phyloP scores from a whole-genome alignment of 352 stramenopile species.

The Globisporangium okanoganense region DNA sequence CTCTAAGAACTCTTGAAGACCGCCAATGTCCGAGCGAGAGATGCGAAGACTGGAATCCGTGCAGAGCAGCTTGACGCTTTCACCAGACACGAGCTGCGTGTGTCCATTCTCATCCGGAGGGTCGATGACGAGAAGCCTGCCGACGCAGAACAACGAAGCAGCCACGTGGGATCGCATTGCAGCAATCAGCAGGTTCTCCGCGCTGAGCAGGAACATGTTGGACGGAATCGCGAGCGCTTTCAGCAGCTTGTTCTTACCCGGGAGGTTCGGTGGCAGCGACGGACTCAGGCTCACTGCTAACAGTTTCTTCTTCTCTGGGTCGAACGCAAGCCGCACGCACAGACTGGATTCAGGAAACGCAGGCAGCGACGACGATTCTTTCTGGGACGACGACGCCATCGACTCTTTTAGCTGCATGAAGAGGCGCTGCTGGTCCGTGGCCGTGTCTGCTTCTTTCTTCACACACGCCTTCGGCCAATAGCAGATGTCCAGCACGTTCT shows the following conservation, averaged over 20 bases:
- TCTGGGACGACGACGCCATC: constrained; percentile 13
- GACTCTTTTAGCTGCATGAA: constrained; percentile 55
- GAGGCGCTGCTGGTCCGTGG: constrained; percentile 61
- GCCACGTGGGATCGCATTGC: constrained; percentile 75
- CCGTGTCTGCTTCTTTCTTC: constrained; percentile 41
- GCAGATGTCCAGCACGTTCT: constrained; percentile 76
- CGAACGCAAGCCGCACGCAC: constrained; percentile 62
- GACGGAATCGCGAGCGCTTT: constrained; percentile 63
- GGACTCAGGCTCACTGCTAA: constrained; percentile 62
- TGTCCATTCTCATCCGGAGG: constrained; percentile 45
- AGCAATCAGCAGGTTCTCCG: constrained; percentile 69
- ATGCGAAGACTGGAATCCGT: constrained; percentile 61
- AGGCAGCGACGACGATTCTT: constrained; percentile 21
- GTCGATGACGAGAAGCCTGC: constrained; percentile 66
- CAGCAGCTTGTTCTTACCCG: constrained; percentile 42
- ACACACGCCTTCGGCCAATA: constrained; percentile 78
- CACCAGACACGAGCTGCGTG: constrained; percentile 66
- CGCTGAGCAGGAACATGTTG: constrained; percentile 77
- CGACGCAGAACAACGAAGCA: constrained; percentile 65
- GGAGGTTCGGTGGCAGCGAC: constrained; percentile 60
- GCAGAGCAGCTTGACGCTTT: constrained; percentile 62
- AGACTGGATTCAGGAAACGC: constrained; percentile 64
- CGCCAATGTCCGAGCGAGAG: constrained; percentile 66
- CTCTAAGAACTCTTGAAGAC: constrained; percentile 70
- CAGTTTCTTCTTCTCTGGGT: constrained; percentile 56